Conservation (phyloP, 129 eudicot genomes). For the Flaveria bidentis region DNA sequence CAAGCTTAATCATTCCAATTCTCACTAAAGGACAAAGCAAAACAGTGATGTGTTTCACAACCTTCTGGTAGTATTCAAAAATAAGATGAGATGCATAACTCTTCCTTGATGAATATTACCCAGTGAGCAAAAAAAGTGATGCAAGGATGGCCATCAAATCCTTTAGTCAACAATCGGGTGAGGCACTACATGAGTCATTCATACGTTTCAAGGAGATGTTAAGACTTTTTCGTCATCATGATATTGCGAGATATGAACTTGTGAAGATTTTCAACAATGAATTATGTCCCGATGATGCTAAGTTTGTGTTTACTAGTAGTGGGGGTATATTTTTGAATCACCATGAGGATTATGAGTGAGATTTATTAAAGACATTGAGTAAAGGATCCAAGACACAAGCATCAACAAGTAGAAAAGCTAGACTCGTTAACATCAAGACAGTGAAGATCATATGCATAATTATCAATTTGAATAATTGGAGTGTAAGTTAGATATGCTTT, state of each 20-base stretch:
- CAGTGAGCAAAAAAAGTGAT: not conserved
- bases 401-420: too few relatives aligned
- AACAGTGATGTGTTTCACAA: not conserved
- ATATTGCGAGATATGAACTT: too few relatives aligned
- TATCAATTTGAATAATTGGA: not conserved
- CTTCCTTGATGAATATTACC: not conserved
- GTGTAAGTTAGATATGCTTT: not conserved
- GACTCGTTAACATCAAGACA: not conserved
- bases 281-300: too few relatives aligned
- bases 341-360: too few relatives aligned
- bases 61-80: not conserved
- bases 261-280: too few relatives aligned
- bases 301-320: too few relatives aligned
- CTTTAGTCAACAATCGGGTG: not conserved
- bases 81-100: not conserved
- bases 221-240: too few relatives aligned
- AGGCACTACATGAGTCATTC: not conserved
- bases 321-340: too few relatives aligned
- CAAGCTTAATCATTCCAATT: not conserved
- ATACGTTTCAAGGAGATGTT: not conserved
- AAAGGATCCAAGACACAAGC: too few relatives aligned
- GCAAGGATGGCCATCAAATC: not conserved
- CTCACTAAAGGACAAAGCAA: not conserved
- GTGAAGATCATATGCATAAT: not conserved
- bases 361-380: too few relatives aligned